These are phyloP conservation scores for Metarhizium guizhouense DNA, from an alignment of 2,329 filamentous ascomycete genomes.

Conservation along the genomic window DNA sequence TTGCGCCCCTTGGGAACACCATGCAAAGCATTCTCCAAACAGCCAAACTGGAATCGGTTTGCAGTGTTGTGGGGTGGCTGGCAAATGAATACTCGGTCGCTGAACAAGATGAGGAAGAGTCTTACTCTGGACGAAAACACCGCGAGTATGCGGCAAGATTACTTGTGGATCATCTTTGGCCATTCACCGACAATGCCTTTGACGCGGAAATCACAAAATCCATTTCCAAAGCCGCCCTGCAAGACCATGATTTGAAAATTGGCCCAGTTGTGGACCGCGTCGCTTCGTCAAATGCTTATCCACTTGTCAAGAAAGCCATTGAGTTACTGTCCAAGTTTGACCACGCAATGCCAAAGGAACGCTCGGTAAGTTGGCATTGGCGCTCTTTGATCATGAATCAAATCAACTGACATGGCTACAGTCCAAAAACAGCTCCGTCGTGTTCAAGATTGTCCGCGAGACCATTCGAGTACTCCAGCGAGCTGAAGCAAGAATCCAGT, in stretches of 20 bases:
- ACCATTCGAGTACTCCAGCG: constrained; percentile 75
- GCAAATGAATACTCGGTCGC: constrained; percentile 47
- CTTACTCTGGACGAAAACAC: constrained; percentile 42
- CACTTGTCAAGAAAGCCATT: constrained; percentile 48
- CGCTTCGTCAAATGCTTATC: constrained; percentile 48
- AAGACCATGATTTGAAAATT: constrained; percentile 42
- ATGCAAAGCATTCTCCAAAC: constrained; percentile 40
- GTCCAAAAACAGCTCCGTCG: constrained; percentile 42
- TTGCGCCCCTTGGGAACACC: constrained; percentile 40
- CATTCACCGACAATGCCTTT: constrained; percentile 44
- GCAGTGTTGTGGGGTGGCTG: constrained; percentile 48
- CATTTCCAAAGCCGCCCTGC: constrained; percentile 38
- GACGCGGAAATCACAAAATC: constrained; percentile 47
- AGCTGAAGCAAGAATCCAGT: constrained; percentile 63
- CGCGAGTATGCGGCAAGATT: constrained; percentile 47
- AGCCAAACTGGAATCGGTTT: constrained; percentile 39
- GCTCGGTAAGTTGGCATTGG: constrained; percentile 38
- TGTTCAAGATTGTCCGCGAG: constrained; percentile 73
- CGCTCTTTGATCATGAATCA: neutral
- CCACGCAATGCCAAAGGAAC: constrained; percentile 54
- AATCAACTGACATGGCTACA: constrained; percentile 11
- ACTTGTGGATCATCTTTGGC: constrained; percentile 49
- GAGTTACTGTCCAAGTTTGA: constrained; percentile 54
- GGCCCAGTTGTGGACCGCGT: constrained; percentile 37
- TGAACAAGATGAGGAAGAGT: constrained; percentile 50